A percentile compares a stretch with the other conserved stretches of the same genome.
Evolutionary conservation across 495 filamentous ascomycete species (phyloP).

Genomic region (Venustampulla echinocandica): DNA sequence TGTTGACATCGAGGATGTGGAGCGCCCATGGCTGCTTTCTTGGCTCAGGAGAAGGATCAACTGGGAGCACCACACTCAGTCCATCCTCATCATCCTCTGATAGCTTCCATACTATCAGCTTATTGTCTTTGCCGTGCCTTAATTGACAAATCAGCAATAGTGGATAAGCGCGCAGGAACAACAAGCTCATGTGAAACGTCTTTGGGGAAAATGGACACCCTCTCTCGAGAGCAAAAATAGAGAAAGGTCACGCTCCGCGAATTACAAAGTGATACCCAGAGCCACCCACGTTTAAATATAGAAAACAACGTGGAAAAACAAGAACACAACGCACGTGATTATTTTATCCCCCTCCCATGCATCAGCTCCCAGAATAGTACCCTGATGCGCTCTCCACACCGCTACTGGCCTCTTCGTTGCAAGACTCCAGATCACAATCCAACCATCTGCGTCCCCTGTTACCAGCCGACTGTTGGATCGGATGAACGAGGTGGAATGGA

Average conservation of each 20-base stretch:
- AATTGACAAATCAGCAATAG: not conserved
- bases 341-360: slow-evolving; percentile 54
- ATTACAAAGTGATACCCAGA: not conserved
- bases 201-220: not conserved
- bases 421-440: slow-evolving; percentile 78
- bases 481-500: slow-evolving; percentile 71
- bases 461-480: slow-evolving; percentile 65
- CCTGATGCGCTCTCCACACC: slow-evolving; percentile 83
- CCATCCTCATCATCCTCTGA: slow-evolving; percentile 48
- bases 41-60: slow-evolving; percentile 41
- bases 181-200: not conserved
- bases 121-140: slow-evolving; percentile 87
- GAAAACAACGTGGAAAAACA: slow-evolving; percentile 5
- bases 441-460: slow-evolving; percentile 86
- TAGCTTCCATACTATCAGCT: slow-evolving; percentile 77
- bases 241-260: not conserved
- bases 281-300: slow-evolving; percentile 2
- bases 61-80: slow-evolving; percentile 63
- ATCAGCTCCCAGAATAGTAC: slow-evolving; percentile 63
- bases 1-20: slow-evolving; percentile 76
- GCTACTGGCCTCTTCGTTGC: slow-evolving; percentile 71
- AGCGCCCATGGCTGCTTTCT: slow-evolving; percentile 72
- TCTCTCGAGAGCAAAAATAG: slow-evolving; percentile 4
- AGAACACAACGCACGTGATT: slow-evolving; percentile 60
- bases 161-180: not conserved